Evolutionary conservation across 1,139 yeast species (phyloP).

Genomic region (Sugiyamaella pinicola): DNA sequence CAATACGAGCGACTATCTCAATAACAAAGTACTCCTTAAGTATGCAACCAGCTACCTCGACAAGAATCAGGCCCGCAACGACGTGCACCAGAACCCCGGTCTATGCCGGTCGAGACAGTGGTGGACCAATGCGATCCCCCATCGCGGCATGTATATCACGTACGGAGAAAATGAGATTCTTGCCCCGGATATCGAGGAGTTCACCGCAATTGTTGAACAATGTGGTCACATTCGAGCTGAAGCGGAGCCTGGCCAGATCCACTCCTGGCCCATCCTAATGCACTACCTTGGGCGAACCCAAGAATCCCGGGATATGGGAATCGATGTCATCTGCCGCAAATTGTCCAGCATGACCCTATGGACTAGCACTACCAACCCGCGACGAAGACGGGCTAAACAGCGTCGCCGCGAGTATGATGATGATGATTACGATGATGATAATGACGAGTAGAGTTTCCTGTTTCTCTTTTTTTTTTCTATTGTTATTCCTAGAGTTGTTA

Average conservation of each 20-base stretch:
- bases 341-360: conserved; percentile 12
- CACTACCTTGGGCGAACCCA: conserved; percentile 35
- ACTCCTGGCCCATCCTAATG: conserved; percentile 42
- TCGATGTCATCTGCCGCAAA: conserved; percentile 33
- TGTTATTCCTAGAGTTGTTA: too few species aligned
- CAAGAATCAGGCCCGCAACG: conserved; percentile 26
- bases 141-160: conserved; percentile 39
- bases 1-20: conserved; percentile 33
- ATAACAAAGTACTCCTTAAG: conserved; percentile 27
- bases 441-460: too few species aligned
- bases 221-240: conserved; percentile 30
- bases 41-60: conserved; percentile 27
- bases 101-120: conserved; percentile 41
- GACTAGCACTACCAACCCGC: conserved; percentile 1
- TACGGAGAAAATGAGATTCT: conserved; percentile 48
- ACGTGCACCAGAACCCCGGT: conserved; percentile 45
- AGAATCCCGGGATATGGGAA: conserved; percentile 37
- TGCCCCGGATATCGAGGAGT: conserved; percentile 43
- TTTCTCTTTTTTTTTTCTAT: too few species aligned
- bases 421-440: too few species aligned
- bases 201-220: conserved; percentile 31
- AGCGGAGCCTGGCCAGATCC: conserved; percentile 37
- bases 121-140: conserved; percentile 49
- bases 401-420: too few species aligned
- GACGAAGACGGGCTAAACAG: background rate